phyloP scores from a whole-genome alignment of 495 filamentous ascomycete species.

The Rhypophila decipiens region DNA sequence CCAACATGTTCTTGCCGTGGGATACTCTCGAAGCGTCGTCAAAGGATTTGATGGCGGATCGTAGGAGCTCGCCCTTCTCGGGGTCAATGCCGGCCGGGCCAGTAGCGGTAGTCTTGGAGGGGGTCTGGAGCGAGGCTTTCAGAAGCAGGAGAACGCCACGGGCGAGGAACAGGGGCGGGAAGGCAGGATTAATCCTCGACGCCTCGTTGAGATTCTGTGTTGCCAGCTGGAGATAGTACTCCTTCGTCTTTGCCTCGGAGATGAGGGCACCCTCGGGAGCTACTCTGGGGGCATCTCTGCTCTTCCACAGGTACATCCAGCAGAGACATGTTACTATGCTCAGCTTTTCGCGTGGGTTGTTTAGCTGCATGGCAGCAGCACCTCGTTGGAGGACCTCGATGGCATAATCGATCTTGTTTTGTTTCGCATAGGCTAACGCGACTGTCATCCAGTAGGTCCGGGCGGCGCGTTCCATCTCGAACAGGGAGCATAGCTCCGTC shows the following conservation, averaged over 20 bases:
- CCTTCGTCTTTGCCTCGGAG: constrained; percentile 80
- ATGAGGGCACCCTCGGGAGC: constrained; percentile 51
- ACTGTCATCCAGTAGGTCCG: constrained; percentile 93
- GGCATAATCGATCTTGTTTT: constrained; percentile 83
- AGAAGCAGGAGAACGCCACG: constrained; percentile 84
- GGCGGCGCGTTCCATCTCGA: constrained; percentile 85
- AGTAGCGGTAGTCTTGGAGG: constrained; percentile 48
- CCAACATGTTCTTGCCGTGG: constrained; percentile 80
- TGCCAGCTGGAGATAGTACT: constrained; percentile 84
- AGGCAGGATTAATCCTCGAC: constrained; percentile 84
- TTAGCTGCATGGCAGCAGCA: constrained; percentile 62
- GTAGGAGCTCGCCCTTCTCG: constrained; percentile 72
- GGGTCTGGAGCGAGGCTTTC: constrained; percentile 74
- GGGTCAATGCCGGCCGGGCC: constrained; percentile 55
- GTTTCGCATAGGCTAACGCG: constrained; percentile 94
- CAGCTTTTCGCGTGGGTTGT: constrained; percentile 74
- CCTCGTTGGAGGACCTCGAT: constrained; percentile 90
- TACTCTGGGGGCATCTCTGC: constrained; percentile 79
- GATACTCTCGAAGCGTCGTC: constrained; percentile 86
- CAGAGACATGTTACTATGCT: constrained; percentile 77
- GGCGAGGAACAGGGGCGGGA: constrained; percentile 82
- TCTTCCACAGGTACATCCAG: constrained; percentile 90
- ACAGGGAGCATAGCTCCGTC: constrained; percentile 85
- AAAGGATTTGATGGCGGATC: constrained; percentile 81
- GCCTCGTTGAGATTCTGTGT: constrained; percentile 90